Evolutionary conservation across 1,284 basidiomycete genomes (phyloP).

Genomic region (Inonotus hispidus): DNA sequence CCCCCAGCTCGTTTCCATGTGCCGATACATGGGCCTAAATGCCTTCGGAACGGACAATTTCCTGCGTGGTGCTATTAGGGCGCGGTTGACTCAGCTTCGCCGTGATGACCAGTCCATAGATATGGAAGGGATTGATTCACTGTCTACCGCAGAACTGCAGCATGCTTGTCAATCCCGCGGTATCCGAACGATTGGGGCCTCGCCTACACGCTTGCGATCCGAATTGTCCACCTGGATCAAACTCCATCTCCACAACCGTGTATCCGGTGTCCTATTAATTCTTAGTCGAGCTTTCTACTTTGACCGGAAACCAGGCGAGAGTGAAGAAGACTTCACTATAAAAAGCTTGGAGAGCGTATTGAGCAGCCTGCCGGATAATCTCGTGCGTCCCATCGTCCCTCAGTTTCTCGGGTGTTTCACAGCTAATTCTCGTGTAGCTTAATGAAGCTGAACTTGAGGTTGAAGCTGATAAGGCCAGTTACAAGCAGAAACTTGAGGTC

Average conservation of each 20-base stretch:
- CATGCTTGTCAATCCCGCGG: constrained; percentile 93
- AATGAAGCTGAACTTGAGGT: constrained; percentile 97
- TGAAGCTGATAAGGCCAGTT: constrained; percentile 87
- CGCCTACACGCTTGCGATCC: constrained; percentile 79
- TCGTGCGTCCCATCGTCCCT: constrained; percentile 49
- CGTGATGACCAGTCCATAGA: constrained; percentile 93
- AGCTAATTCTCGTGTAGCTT: constrained; percentile 45
- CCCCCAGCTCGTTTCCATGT: constrained; percentile 96
- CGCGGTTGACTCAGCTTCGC: constrained; percentile 78
- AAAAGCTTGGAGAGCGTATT: constrained; percentile 86
- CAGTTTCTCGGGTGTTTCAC: constrained; percentile 4
- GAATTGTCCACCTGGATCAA: constrained; percentile 94
- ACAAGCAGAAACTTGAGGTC: constrained; percentile 98
- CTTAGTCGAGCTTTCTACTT: constrained; percentile 94
- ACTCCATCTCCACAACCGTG: constrained; percentile 81
- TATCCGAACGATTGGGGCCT: constrained; percentile 83
- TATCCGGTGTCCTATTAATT: constrained; percentile 92
- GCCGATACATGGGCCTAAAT: constrained; percentile 95
- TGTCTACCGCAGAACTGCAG: constrained; percentile 89
- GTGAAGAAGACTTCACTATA: constrained; percentile 69
- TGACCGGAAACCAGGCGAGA: constrained; percentile 67
- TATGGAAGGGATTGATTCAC: constrained; percentile 83
- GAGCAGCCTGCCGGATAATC: constrained; percentile 89
- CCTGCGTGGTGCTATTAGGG: constrained; percentile 89
- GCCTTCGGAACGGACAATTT: constrained; percentile 99